Evolutionary conservation across 1,284 basidiomycete genomes (phyloP), one percentile per base, ranked within the genome.

Genomic region (Fomitiporia mediterranea): DNA sequence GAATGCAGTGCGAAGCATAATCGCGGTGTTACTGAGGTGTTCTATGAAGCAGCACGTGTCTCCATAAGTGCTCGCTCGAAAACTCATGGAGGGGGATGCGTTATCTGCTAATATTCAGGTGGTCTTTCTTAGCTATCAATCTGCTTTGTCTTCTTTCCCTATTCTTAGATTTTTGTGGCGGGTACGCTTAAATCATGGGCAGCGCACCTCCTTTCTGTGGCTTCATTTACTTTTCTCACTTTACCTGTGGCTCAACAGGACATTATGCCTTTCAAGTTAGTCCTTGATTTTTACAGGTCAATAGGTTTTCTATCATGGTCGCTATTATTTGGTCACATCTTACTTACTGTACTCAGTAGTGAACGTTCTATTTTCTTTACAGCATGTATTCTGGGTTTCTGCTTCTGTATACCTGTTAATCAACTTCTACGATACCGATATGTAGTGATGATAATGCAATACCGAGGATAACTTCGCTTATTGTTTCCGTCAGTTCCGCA

Each of bases 1-100:
- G 94, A 98, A 76, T 98, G 94, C 69, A 96, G 93, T 61, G 94
- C 95, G 8, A 97, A 96, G 69, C 91, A 94, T 66, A 95, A 97
- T 66, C 82, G 95, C 43, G 95, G 95, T 3, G 94, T 98, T 7
- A 78, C 82, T 25, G 94, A 98, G 68, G 93, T 94, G 4, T 94
- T 98, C 66, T 81, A 89, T 62, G 93, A 95, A 68, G 89, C 91
- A 1, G 91, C 92, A 0, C 80, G 89, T 4, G 90, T 94, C 3
- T 89, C 92, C 6, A 71, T 95, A 46, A 82, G 80, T 53, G 87
- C 88, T 23, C 78, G 83, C 51, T 72, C 87, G 8, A 89, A 85
- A 67, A 85, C 87, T 4, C 72, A 82, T 21, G 77, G 78, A 19
- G 76, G 75, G 54, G 70, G 68, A 38, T 66, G 73, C 32, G 35